Conservation (phyloP, 345 rosid species). For the Ricinus communis region DNA sequence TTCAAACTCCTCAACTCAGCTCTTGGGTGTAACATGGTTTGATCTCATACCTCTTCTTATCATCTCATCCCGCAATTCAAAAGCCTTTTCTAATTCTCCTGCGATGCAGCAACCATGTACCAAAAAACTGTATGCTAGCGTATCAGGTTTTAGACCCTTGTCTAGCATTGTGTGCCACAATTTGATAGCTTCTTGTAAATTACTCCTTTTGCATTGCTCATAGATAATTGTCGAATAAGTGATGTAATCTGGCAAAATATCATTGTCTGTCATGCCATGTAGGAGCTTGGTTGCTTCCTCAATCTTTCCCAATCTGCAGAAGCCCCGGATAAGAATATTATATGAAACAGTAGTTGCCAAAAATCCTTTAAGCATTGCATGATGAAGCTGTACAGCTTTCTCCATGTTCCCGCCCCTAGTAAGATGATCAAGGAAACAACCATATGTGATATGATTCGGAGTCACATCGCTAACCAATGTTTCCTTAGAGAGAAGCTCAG, state of each 20-base stretch:
- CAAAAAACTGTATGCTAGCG: slow-evolving; percentile 62
- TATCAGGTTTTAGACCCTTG: slow-evolving; percentile 69
- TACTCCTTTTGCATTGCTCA: slow-evolving; percentile 57
- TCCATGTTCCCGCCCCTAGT: slow-evolving; percentile 65
- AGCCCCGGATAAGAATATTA: slow-evolving; percentile 74
- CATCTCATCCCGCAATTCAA: slow-evolving; percentile 73
- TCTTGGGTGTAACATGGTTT: slow-evolving; percentile 21
- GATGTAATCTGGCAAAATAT: slow-evolving; percentile 74
- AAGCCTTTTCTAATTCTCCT: slow-evolving; percentile 57
- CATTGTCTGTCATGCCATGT: slow-evolving; percentile 52
- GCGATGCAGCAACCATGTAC: slow-evolving; percentile 65
- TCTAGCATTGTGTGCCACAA: slow-evolving; percentile 71
- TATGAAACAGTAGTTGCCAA: slow-evolving; percentile 66
- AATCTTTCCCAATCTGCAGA: slow-evolving; percentile 71
- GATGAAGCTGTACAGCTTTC: slow-evolving; percentile 68
- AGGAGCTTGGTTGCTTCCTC: slow-evolving; percentile 57
- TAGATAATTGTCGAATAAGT: slow-evolving; percentile 79
- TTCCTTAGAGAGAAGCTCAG: slow-evolving; percentile 57
- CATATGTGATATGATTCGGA: slow-evolving; percentile 80
- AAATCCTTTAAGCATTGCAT: slow-evolving; percentile 58
- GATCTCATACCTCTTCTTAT: slow-evolving; percentile 51
- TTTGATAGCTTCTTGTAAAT: slow-evolving; percentile 55
- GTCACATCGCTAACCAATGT: slow-evolving; percentile 43
- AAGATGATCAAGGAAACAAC: slow-evolving; percentile 74
- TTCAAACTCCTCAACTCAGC: slow-evolving; percentile 13